Evolutionary conservation across 192 early-diverging fungal genomes (phyloP), one percentile per base, ranked within the genome.

Genomic region (Coemansia asiatica): DNA sequence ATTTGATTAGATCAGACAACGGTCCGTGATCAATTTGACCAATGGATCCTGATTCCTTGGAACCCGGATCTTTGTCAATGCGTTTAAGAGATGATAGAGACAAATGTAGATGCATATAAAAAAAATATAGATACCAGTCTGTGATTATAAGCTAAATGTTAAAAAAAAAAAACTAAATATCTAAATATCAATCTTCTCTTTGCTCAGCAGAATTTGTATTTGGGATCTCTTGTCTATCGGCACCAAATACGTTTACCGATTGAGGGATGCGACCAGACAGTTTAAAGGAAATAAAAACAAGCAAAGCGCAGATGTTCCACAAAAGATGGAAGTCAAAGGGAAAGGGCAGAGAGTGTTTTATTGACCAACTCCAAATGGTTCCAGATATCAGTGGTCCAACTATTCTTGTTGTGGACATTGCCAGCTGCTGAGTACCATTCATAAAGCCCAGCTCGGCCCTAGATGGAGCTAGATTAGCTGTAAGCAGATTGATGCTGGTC

Each of bases 291-390:
- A 65, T 21, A 0, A 40, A 23, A 15, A 71, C 60, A 0, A 71
- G 9, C 23, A 59, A 7, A 1, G 64, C 57, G 31, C 68, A 67
- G 4, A 75, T 19, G 12, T 62, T 56, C 78, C 78, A 80, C 7
- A 75, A 61, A 2, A 81, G 35, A 13, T 76, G 79, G 23, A 63
- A 68, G 58, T 70, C 68, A 60, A 81, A 72, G 7, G 79, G 79
- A 35, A 68, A 72, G 8, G 70, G 74, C 27, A 63, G 47, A 13
- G 63, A 40, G 49, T 76, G 66, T 66, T 75, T 72, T 40, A 69
- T 51, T 0, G 79, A 81, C 72, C 69, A 72, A 27, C 65, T 60
- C 78, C 78, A 75, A 12, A 75, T 46, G 2, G 38, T n/a, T 10
- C 73, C 78, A 1, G 78, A 65, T 4, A 72, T 16, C 2, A 75